Evolutionary conservation across 106 monocot genomes (phyloP).

Genomic region (Allium sativum): DNA sequence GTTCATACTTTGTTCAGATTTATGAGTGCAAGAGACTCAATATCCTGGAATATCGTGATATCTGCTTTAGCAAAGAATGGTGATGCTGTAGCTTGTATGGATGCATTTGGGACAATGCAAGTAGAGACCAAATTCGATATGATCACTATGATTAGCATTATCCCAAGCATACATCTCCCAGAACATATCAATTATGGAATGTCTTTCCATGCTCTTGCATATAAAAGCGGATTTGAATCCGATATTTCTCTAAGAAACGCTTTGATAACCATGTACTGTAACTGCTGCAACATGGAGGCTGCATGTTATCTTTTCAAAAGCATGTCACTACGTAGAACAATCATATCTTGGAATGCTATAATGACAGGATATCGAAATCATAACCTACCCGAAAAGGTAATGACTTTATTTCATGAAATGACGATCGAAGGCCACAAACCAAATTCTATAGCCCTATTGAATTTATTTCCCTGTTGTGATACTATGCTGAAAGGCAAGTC

Average conservation of each 20-base stretch:
- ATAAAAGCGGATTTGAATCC: conserved; percentile 33
- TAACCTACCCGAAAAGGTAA: conserved; percentile 19
- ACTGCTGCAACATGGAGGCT: conserved; percentile 21
- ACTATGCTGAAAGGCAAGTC: conserved; percentile 37
- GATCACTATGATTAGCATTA: conserved; percentile 47
- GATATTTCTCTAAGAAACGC: conserved; percentile 50
- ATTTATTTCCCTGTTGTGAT: conserved; percentile 36
- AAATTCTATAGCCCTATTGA: conserved; percentile 45
- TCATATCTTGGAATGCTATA: conserved; percentile 58
- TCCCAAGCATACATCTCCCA: conserved; percentile 18
- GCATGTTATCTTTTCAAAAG: conserved; percentile 25
- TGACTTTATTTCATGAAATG: conserved; percentile 35
- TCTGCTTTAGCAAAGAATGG: conserved; percentile 26
- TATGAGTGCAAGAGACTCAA: conserved; percentile 26
- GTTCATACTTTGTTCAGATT: conserved; percentile 26
- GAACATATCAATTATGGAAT: conserved; percentile 24
- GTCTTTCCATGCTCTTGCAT: conserved; percentile 35
- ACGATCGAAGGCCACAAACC: conserved; percentile 18
- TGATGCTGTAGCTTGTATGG: conserved; percentile 13
- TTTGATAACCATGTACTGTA: conserved; percentile 58
- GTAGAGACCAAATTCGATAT: conserved; percentile 34
- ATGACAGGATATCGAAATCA: conserved; percentile 51
- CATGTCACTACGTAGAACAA: conserved; percentile 16
- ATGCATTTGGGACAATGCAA: conserved; percentile 24
- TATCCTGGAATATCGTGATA: conserved; percentile 68